Base-by-base conservation (phyloP, 352 stramenopile genomes). In the Phytophthora europaea region DNA sequence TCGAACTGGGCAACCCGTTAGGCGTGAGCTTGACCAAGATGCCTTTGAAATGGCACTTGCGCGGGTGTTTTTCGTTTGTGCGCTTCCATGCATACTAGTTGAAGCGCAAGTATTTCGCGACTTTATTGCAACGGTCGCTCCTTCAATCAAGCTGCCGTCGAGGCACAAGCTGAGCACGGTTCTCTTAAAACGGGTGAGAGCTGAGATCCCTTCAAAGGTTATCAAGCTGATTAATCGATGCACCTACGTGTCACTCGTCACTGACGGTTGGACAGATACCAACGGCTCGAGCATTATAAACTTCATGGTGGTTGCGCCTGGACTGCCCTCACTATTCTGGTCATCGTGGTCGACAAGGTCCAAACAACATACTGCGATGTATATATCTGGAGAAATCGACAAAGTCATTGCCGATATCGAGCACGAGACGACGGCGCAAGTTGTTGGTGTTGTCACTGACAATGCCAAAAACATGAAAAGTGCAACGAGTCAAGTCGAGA, bases 91-190 rank as follows among this genome's bases (percentile, higher is more conserved):
- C 12, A 43, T 43, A 4, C 33, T 61, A 0, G 7, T 61, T 18
- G 54, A 61, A 28, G 54, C 54, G 18, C 31, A 61, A 48, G 54
- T 61, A 4, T 61, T 61, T 48, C n/a, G 33, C 3, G 54, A 61
- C 9, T 47, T 61, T 15, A 60, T 61, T 13, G 33, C 31, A 5
- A 16, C 47, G 31, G 6, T 59, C 5, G 31, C 52, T 6, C 54
- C 54, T 4, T 28, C 54, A 4, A 18, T 61, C 15, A 61, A 47
- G 34, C 31, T 61, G 4, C 54, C 54, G 33, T 61, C 54, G n/a
- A 31, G 54, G 2, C 54, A 61, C n/a, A 47, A 48, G 10, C 54
- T 61, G 1, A 45, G 54, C 48, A 34, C 1, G 31, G 54, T 61
- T 10, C n/a, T 61, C n/a, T 61, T 61, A 18, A 50, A 50, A 6